These are phyloP conservation scores for Eremothecium sinecaudum DNA, from an alignment of 1,139 yeast genomes.

Conservation along the genomic window DNA sequence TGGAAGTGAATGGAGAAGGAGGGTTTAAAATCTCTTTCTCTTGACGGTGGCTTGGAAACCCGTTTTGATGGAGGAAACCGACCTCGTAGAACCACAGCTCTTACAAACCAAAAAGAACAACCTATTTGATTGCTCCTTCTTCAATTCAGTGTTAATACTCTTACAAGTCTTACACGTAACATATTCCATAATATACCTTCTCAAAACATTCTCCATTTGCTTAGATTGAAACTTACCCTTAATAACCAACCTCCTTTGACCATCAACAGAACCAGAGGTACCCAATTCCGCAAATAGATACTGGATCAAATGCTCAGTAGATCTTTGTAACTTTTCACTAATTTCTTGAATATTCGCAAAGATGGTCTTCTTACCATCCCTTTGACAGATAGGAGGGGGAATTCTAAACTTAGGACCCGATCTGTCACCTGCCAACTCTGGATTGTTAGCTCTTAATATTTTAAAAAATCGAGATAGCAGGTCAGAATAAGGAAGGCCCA, in stretches of 20 bases:
- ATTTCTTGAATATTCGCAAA: constrained; percentile 95
- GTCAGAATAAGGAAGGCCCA: constrained; percentile 67
- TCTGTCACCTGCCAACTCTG: constrained; percentile 96
- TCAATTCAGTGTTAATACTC: constrained; percentile 91
- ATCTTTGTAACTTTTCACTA: constrained; percentile 87
- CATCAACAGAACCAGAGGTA: constrained; percentile 98
- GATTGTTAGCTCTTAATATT: constrained; percentile 84
- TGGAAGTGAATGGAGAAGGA: constrained; percentile 1
- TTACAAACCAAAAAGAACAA: constrained; percentile 96
- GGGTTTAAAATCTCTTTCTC: constrained; percentile 30
- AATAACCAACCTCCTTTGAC: constrained; percentile 89
- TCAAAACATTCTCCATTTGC: constrained; percentile 91
- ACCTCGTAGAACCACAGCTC: constrained; percentile 95
- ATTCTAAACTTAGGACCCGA: constrained; percentile 88
- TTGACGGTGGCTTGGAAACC: constrained; percentile 96
- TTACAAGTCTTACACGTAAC: constrained; percentile 98
- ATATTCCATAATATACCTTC: constrained; percentile 93
- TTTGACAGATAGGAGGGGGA: constrained; percentile 94
- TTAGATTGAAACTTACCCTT: constrained; percentile 98
- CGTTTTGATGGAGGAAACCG: constrained; percentile 94
- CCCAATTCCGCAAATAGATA: constrained; percentile 97
- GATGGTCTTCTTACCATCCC: constrained; percentile 97
- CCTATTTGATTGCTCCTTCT: constrained; percentile 92
- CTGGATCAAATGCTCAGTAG: constrained; percentile 94
- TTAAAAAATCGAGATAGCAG: constrained; percentile 76